Conservation (phyloP, 345 rosid species). For the Eucalyptus leucophloia region DNA sequence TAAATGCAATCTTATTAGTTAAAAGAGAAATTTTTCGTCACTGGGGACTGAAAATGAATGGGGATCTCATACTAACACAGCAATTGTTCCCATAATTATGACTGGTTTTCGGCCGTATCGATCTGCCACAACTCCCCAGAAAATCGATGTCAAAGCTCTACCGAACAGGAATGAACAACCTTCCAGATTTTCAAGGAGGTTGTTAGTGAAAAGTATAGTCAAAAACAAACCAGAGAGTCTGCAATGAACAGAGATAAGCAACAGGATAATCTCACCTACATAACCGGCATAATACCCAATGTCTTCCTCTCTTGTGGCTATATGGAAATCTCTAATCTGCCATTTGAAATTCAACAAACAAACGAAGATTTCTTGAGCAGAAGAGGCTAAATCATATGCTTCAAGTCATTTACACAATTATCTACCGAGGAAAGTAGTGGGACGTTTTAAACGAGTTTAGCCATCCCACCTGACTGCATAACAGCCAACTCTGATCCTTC, state of each 20-base stretch:
- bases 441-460: neutral
- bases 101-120: slow-evolving; percentile 92
- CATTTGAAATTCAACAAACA: neutral
- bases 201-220: neutral
- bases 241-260: neutral
- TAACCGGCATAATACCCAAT: slow-evolving; percentile 88
- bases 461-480: neutral
- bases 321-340: slow-evolving; percentile 67
- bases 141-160: slow-evolving; percentile 77
- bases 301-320: slow-evolving; percentile 75
- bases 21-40: neutral
- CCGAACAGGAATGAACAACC: slow-evolving; percentile 86
- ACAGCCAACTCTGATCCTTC: neutral
- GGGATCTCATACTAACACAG: slow-evolving; percentile 50
- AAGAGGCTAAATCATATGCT: neutral
- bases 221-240: neutral
- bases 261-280: slow-evolving; percentile 40
- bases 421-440: neutral
- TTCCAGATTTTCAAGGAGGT: slow-evolving; percentile 1
- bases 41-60: neutral
- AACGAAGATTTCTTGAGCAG: neutral
- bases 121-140: slow-evolving; percentile 87
- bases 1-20: neutral
- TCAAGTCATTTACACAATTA: neutral
- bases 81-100: slow-evolving; percentile 46